Evolutionary conservation across 805 yeast species (phyloP), one percentile per base, ranked within the genome.

Genomic region (Komagataella kurtzmanii): DNA sequence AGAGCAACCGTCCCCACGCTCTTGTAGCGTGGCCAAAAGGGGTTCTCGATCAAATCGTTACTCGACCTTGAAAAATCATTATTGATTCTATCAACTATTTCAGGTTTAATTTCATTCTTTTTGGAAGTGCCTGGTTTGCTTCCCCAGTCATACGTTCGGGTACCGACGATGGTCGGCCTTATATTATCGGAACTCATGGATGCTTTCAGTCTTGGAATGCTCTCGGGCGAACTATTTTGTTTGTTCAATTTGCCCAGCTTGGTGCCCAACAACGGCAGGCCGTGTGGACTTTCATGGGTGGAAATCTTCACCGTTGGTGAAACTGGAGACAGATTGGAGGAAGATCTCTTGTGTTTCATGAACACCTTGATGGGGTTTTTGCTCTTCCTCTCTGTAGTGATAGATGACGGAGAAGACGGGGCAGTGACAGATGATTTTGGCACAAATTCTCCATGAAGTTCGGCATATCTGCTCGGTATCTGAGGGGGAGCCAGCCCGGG

Each of bases 281-380:
- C 40, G 40, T 30, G 40, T 3, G 40, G 40, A n/a, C 40, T 30
- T 30, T 30, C 40, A 10, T 30, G 12, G 12, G 12, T 30, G 40
- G 40, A 7, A 3, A 24, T 30, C n/a, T 30, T 30, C 2, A 30
- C 14, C 12, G 40, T 30, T 30, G 40, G 40, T 10, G 40, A 30
- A 30, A 30, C 40, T 10, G 40, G 40, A 30, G 40, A 30, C 5
- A 30, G 3, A 10, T 30, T 30, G 14, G 56, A 43, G 2, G 62
- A 51, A 0, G 66, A 58, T 1, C 57, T 57, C 49, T 58, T 59
- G 45, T 60, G 63, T 46, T 58, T 61, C 43, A 61, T 51, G 47
- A 61, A 61, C 47, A 53, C 60, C 53, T 58, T 61, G 49, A 62
- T 58, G 8, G 61, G 58, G 48, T 61, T 59, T 19, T 61, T 56